phyloP scores from a whole-genome alignment of 2,329 filamentous ascomycete genomes.

The Paecilomyces niveus region DNA sequence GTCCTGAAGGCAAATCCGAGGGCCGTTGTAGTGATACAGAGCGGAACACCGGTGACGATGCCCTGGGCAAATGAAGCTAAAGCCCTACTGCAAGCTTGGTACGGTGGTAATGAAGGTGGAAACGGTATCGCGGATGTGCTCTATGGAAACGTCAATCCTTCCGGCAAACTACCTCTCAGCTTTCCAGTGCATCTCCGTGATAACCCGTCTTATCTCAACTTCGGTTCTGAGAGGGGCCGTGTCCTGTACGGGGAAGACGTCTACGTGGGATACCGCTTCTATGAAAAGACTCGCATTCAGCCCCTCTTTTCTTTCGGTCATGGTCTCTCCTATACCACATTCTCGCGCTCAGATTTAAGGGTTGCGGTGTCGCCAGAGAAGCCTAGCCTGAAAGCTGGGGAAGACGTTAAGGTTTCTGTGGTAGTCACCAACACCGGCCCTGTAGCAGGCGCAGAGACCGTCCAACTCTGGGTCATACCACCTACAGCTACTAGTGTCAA shows the following conservation, averaged over 20 bases:
- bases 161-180: constrained; percentile 65
- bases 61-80: constrained; percentile 40
- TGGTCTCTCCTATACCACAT: constrained; percentile 70
- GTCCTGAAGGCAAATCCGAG: constrained; percentile 62
- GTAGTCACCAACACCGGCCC: constrained; percentile 49
- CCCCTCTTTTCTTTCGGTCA: constrained; percentile 73
- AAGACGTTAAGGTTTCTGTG: constrained; percentile 42
- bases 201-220: constrained; percentile 72
- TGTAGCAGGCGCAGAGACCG: constrained; percentile 46
- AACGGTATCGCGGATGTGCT: constrained; percentile 73
- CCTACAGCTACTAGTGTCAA: constrained; percentile 46
- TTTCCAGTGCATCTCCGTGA: constrained; percentile 64
- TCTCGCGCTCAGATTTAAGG: constrained; percentile 47
- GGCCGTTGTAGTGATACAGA: constrained; percentile 68
- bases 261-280: constrained; percentile 75
- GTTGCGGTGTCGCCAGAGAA: constrained; percentile 19
- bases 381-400: constrained; percentile 33
- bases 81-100: constrained; percentile 71
- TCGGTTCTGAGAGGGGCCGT: constrained; percentile 60
- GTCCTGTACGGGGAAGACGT: constrained; percentile 74
- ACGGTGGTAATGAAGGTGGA: constrained; percentile 78
- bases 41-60: constrained; percentile 60
- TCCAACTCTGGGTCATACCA: constrained; percentile 48
- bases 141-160: constrained; percentile 67
- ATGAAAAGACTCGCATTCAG: constrained; percentile 60